phyloP scores from a whole-genome alignment of 2,329 filamentous ascomycete genomes.

The Fonsecaea nubica region DNA sequence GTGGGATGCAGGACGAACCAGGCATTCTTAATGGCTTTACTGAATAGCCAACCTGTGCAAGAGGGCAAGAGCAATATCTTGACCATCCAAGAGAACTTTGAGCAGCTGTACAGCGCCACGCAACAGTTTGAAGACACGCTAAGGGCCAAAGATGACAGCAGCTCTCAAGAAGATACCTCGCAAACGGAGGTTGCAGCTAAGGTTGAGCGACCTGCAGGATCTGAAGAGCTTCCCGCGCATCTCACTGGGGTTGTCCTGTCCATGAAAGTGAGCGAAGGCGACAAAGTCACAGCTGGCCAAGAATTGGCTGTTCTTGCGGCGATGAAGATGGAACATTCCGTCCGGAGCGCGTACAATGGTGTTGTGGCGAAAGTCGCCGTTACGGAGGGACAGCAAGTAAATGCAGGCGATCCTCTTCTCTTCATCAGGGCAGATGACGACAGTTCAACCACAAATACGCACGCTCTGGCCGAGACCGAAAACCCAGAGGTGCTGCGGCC shows the following conservation, averaged over 20 bases:
- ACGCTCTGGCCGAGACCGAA: constrained; percentile 28
- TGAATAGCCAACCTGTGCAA: constrained; percentile 27
- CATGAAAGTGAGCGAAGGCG: constrained; percentile 32
- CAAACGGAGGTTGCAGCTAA: constrained; percentile 24
- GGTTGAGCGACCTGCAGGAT: constrained; percentile 34
- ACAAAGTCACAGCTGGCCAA: constrained; percentile 36
- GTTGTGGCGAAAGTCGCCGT: constrained; percentile 33
- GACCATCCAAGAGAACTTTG: constrained; percentile 35
- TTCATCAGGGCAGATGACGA: constrained; percentile 31
- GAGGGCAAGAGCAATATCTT: constrained; percentile 35
- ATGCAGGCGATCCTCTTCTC: constrained; percentile 32
- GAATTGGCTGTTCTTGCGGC: constrained; percentile 34
- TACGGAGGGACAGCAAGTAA: constrained; percentile 35
- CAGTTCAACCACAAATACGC: constrained; percentile 28
- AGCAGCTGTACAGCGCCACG: constrained; percentile 30
- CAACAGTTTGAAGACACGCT: constrained; percentile 33
- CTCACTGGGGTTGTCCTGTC: constrained; percentile 34
- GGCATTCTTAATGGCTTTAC: constrained; percentile 35
- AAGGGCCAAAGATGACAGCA: constrained; percentile 24
- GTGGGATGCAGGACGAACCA: constrained; percentile 63
- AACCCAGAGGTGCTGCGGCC: constrained; percentile 32
- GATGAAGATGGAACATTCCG: constrained; percentile 37
- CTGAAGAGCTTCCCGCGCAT: constrained; percentile 31
- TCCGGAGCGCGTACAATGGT: constrained; percentile 32
- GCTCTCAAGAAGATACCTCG: constrained; percentile 25